phyloP scores from a whole-genome alignment of 768 basidiomycete species.

The Hericium rajendrae region DNA sequence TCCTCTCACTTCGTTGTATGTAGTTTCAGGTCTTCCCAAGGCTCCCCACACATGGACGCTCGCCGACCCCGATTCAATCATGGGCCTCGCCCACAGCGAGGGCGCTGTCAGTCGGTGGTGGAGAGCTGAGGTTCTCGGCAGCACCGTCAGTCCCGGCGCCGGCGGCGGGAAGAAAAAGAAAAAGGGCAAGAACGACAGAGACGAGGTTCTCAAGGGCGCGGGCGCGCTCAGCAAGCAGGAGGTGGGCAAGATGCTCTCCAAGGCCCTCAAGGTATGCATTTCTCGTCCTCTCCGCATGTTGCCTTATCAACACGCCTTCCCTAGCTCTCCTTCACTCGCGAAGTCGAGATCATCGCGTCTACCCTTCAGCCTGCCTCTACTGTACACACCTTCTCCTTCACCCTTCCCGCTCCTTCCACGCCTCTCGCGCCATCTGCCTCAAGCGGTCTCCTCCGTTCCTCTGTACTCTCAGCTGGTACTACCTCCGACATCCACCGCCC shows the following conservation, averaged over 20 bases:
- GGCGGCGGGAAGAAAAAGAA: constrained; percentile 67
- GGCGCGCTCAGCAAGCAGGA: constrained; percentile 80
- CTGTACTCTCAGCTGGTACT: constrained; percentile 46
- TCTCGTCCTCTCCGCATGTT: not conserved
- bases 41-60: constrained; percentile 86
- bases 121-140: constrained; percentile 86
- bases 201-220: constrained; percentile 60
- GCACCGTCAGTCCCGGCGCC: constrained; percentile 76
- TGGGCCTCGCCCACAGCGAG: constrained; percentile 74
- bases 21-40: constrained; percentile 83
- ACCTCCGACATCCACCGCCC: constrained; percentile 25
- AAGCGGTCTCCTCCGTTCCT: constrained; percentile 62
- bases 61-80: constrained; percentile 73
- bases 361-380: constrained; percentile 89
- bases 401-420: constrained; percentile 64
- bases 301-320: not conserved
- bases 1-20: constrained; percentile 76
- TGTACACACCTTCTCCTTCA: constrained; percentile 87
- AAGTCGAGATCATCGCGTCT: constrained; percentile 92
- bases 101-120: constrained; percentile 86
- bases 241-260: constrained; percentile 83
- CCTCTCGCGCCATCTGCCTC: constrained; percentile 69
- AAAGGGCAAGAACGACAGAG: constrained; percentile 44
- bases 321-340: constrained; percentile 83
- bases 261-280: constrained; percentile 69